Percentiles rank a stretch among this genome's conserved stretches.
Conservation (phyloP, 495 filamentous ascomycete genomes). For the Amniculicola lignicola region DNA sequence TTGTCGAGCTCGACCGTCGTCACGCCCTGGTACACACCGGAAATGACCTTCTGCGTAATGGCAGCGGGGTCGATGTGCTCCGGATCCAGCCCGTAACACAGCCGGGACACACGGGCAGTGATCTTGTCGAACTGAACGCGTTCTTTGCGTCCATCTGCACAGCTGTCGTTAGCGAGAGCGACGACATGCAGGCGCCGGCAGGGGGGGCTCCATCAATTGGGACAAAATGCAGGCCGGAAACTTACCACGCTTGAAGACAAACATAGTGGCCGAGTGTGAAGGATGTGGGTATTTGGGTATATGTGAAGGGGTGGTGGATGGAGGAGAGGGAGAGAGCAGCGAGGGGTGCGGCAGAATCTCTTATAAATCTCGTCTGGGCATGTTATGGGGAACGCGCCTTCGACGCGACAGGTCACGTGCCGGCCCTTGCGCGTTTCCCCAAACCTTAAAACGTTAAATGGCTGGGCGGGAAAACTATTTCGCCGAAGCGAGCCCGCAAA, state of each 20-base stretch:
- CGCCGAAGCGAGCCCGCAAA: background rate
- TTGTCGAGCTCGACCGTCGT: slow-evolving; percentile 95
- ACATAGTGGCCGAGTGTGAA: slow-evolving; percentile 49
- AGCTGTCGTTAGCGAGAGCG: slow-evolving; percentile 8
- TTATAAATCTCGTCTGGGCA: too few species aligned
- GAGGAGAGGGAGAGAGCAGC: slow-evolving; percentile 6
- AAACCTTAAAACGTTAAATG: too few species aligned
- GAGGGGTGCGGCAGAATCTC: slow-evolving; percentile 14
- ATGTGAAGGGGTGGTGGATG: slow-evolving; percentile 14
- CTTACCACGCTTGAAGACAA: slow-evolving; percentile 70
- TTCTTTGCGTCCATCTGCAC: slow-evolving; percentile 94
- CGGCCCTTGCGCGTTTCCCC: background rate
- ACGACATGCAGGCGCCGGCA: slow-evolving; percentile 2
- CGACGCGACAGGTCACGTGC: slow-evolving; percentile 6
- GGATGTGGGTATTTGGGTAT: slow-evolving; percentile 5
- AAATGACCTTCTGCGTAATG: slow-evolving; percentile 98
- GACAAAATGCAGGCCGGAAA: slow-evolving; percentile 23
- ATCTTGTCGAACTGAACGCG: slow-evolving; percentile 99
- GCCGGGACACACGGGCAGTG: slow-evolving; percentile 92
- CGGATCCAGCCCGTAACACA: slow-evolving; percentile 94
- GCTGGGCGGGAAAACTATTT: background rate
- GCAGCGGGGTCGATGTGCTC: slow-evolving; percentile 97
- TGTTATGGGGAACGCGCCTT: too few species aligned
- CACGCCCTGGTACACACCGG: slow-evolving; percentile 97
- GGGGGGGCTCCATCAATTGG: slow-evolving; percentile 33